Evolutionary conservation across 345 rosid genomes (phyloP), one percentile per base, ranked within the genome.

Genomic region (Lenwebbia sp.): DNA sequence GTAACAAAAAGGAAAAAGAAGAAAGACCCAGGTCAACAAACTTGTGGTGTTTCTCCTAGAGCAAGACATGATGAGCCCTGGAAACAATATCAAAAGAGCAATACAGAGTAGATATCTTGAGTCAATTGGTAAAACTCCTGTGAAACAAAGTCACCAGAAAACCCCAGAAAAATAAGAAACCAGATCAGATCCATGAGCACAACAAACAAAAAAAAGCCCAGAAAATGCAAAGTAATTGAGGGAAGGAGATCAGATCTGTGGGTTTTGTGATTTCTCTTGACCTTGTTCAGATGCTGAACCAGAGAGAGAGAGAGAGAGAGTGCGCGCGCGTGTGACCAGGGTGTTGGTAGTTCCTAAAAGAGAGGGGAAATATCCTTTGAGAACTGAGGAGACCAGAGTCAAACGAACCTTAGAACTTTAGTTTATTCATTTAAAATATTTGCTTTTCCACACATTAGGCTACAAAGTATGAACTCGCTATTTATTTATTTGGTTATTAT

Each of bases 221-320:
- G 47, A 65, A 33, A 65, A 19, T 65, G 78, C 78, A 65, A 65
- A 33, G 2, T 33, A 33, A 33, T 70, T 33, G 3, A 70, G 78
- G 44, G 78, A 33, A 70, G 25, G 22, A 70, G 78, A 8, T 13
- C 15, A 70, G 47, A 70, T 70, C 25, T 33, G 12, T 33, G 0
- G 87, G 90, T 92, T 49, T 91, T 91, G 90, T 89, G 92, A 91
- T 58, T 93, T 87, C 92, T 93, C 91, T 91, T 91, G 10, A 70
- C 78, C 78, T 70, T 33, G 44, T 21, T 33, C 44, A 2, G 76
- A 65, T 65, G 21, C 6, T 7, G 3, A 65, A 30, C 44, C 76
- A 33, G 26, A 4, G 55, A 54, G 22, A 19, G 55, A 7, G 23
- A 17, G 56, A 7, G 56, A 7, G 25, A 52, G 21, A 11, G 54